Conservation (phyloP, 192 early-diverging fungal species). For the Coemansia sp. region DNA sequence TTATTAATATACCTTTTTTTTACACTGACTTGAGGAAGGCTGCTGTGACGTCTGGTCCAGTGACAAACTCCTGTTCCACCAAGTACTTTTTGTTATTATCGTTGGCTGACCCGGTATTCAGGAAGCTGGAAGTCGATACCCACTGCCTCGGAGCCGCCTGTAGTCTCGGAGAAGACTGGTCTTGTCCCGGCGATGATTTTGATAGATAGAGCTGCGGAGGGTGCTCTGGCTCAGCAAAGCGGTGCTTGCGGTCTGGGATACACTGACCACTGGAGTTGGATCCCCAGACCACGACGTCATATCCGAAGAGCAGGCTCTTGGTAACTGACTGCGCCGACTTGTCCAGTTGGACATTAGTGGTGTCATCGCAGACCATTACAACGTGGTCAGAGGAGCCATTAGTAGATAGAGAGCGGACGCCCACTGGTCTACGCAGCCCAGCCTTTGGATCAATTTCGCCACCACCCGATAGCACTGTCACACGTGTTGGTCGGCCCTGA, state of each 20-base stretch:
- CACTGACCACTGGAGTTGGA: constrained; percentile 41
- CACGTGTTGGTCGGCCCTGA: constrained; percentile 19
- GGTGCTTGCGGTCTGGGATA: constrained; percentile 37
- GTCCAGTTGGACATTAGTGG: constrained; percentile 39
- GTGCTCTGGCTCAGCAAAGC: constrained; percentile 31
- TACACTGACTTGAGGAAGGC: constrained; percentile 25
- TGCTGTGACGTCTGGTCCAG: constrained; percentile 28
- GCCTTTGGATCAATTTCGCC: constrained; percentile 18
- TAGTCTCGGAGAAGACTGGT: constrained; percentile 1
- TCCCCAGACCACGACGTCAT: constrained; percentile 50
- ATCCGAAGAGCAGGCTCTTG: constrained; percentile 29
- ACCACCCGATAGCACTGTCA: constrained; percentile 20
- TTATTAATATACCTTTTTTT: background rate
- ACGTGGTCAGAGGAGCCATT: constrained; percentile 23
- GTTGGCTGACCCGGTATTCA: background rate
- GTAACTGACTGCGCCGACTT: constrained; percentile 18
- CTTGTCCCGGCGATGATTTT: background rate
- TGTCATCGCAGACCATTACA: constrained; percentile 41
- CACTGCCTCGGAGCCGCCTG: constrained; percentile 48
- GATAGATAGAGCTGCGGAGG: constrained; percentile 26
- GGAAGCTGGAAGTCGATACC: constrained; percentile 22
- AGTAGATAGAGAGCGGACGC: constrained; percentile 21
- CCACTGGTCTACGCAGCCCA: constrained; percentile 21
- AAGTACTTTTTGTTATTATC: constrained; percentile 10
- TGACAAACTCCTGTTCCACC: constrained; percentile 45